A percentile compares a stretch with the other conserved stretches of the same genome.
Evolutionary conservation across 1,284 basidiomycete genomes (phyloP).

Genomic region (Abortiporus biennis): DNA sequence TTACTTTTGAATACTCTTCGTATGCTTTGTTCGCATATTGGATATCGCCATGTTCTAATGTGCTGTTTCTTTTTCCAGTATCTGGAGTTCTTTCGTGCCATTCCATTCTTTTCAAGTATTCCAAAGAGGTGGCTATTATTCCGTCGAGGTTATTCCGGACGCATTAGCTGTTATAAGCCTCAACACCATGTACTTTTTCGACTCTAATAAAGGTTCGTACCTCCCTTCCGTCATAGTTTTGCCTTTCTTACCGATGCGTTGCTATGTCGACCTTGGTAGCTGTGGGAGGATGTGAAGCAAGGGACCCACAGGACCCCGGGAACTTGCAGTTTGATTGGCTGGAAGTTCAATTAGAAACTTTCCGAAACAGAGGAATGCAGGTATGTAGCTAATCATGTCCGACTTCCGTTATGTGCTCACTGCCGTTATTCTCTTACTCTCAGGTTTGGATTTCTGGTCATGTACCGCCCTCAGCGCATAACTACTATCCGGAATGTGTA

Average conservation of each 20-base stretch:
- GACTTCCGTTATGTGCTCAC: too few species aligned
- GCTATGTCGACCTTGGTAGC: constrained; percentile 21
- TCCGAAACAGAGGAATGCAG: constrained; percentile 75
- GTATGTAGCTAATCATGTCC: constrained; percentile 36
- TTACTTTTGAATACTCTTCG: constrained; percentile 74
- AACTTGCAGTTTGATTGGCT: constrained; percentile 89
- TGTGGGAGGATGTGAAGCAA: constrained; percentile 64
- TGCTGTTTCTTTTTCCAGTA: constrained; percentile 35
- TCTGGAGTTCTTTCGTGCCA: constrained; percentile 84
- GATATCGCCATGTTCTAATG: neutral
- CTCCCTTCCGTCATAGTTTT: constrained; percentile 9
- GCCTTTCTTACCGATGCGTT: neutral
- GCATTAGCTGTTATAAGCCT: constrained; percentile 78
- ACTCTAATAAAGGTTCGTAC: constrained; percentile 76
- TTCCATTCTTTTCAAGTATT: constrained; percentile 78
- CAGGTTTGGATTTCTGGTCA: constrained; percentile 48
- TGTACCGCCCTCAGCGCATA: constrained; percentile 75
- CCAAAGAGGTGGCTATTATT: constrained; percentile 81
- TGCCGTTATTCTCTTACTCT: constrained; percentile 32
- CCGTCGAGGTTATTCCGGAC: constrained; percentile 77
- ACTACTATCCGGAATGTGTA: constrained; percentile 85
- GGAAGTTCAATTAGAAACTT: constrained; percentile 75
- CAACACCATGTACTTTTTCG: constrained; percentile 92
- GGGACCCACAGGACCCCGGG: constrained; percentile 66
- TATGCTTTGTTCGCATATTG: constrained; percentile 27